Evolutionary conservation across 352 stramenopile genomes (phyloP), one percentile per base, ranked within the genome.

Genomic region (Globisporangium irregulare): DNA sequence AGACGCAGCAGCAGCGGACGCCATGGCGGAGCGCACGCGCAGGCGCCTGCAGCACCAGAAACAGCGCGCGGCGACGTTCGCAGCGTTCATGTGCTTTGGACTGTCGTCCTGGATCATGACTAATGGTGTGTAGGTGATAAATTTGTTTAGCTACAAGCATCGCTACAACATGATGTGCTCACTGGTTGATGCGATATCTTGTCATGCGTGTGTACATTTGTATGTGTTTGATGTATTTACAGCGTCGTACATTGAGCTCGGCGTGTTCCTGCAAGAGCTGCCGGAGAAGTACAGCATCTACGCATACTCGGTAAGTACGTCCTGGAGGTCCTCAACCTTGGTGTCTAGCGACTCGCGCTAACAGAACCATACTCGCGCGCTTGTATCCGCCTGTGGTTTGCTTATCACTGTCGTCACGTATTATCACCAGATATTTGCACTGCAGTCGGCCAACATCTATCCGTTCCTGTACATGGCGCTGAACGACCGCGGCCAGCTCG

Each of bases 361-460:
- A 9, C 22, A 15, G 14, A 46, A 2, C 38, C 38, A 46, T 7
- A 46, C 4, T 7, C 18, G 20, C 25, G 25, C 54, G 7, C 12
- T 18, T 46, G 38, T 46, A 18, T 43, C 10, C 12, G 18, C 32
- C 43, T 66, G 14, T 2, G 15, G 4, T 4, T 12, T 55, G 20
- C 32, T 67, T 25, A 25, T 14, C 7, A 36, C 15, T 9, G 4
- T n/a, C 9, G 48, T 3, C 32, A 27, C n/a, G 36, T 29, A 8
- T 22, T 3, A 2, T 24, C 18, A 57, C n/a, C 61, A 87, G 74
- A 89, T 91, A 53, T 78, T 92, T 29, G 84, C 84, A 6, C 70
- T 92, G 1, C 80, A 92, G 63, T 90, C 82, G 4, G 76, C 82
- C 56, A 91, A 92, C 55, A 68, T 91, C 29, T 92, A 91, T 41